These are phyloP conservation scores for Antrodiella citrinella DNA, from an alignment of 768 basidiomycete genomes.

Conservation along the genomic window DNA sequence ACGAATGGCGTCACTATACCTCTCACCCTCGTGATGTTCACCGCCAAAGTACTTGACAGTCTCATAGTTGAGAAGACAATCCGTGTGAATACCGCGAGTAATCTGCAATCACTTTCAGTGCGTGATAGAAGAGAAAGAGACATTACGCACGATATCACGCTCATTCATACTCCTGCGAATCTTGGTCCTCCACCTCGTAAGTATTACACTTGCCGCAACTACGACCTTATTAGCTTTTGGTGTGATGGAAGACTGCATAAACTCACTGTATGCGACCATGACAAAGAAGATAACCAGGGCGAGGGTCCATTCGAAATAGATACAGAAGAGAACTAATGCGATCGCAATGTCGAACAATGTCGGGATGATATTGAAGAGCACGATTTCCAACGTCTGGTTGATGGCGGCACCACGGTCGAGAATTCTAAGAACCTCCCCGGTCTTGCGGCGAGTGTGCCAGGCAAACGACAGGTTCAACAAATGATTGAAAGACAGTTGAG, in stretches of 20 bases:
- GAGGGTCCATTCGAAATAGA: conserved; percentile 59
- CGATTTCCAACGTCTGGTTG: conserved; percentile 71
- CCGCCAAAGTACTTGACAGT: conserved; percentile 89
- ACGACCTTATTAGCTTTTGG: no score
- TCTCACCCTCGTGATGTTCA: conserved; percentile 66
- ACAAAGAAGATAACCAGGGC: conserved; percentile 62
- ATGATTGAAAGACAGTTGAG: conserved; percentile 77
- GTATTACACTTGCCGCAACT: conserved; percentile 43
- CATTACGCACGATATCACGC: conserved; percentile 53
- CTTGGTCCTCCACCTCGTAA: conserved; percentile 68
- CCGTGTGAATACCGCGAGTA: conserved; percentile 78
- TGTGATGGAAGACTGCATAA: no score
- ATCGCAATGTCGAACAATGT: conserved; percentile 74
- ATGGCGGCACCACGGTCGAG: conserved; percentile 81
- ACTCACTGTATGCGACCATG: conserved; percentile 64
- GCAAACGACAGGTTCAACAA: conserved; percentile 79
- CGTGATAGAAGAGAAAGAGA: conserved; percentile 1
- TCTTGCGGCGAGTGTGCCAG: conserved; percentile 76
- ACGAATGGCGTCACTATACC: conserved; percentile 63
- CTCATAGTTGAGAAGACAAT: conserved; percentile 73
- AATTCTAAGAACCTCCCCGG: conserved; percentile 78
- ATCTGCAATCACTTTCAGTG: conserved; percentile 28
- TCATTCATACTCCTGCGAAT: conserved; percentile 78
- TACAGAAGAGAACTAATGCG: conserved; percentile 58
- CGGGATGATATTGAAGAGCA: conserved; percentile 80